Evolutionary conservation across 1,284 basidiomycete genomes (phyloP).

Genomic region (Sporisorium iseilematis-ciliati): DNA sequence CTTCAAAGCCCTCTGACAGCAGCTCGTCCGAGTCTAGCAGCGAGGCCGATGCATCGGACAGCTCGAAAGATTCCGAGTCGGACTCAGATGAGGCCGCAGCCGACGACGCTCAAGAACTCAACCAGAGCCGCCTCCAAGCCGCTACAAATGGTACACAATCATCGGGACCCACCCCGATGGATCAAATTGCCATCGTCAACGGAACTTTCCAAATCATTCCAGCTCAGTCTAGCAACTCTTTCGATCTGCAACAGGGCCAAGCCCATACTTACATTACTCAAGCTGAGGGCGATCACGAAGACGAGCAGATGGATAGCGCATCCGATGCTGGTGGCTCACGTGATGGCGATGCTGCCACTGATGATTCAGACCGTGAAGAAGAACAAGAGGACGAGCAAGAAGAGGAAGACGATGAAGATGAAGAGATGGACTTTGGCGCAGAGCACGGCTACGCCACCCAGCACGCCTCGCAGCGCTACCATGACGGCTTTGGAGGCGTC

Average conservation of each 20-base stretch:
- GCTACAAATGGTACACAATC: not conserved
- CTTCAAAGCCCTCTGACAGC: conserved; percentile 6
- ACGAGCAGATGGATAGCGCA: conserved; percentile 8
- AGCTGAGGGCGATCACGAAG: conserved; percentile 5
- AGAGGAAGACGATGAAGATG: conserved; percentile 12
- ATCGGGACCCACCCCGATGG: conserved; percentile 21
- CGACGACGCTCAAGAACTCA: not conserved
- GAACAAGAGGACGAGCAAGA: conserved; percentile 3
- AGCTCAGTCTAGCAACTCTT: conserved; percentile 1
- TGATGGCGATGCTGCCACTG: conserved; percentile 2
- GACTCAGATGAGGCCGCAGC: conserved; percentile 4
- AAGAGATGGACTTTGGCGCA: conserved; percentile 9
- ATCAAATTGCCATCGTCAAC: conserved; percentile 41
- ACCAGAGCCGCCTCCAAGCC: not conserved
- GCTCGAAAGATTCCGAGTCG: conserved; percentile 6
- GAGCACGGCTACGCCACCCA: not conserved
- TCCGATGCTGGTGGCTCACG: not conserved
- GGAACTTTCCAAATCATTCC: conserved; percentile 37
- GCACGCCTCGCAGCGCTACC: conserved; percentile 1
- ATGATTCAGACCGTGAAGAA: conserved; percentile 8
- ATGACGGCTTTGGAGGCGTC: conserved; percentile 16
- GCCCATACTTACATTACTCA: not conserved
- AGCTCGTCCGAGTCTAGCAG: conserved; percentile 8
- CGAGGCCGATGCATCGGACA: conserved; percentile 1
- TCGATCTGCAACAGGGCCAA: not conserved